Conservation (phyloP, 2,329 filamentous ascomycete species). For the Fusarium xyrophilum region DNA sequence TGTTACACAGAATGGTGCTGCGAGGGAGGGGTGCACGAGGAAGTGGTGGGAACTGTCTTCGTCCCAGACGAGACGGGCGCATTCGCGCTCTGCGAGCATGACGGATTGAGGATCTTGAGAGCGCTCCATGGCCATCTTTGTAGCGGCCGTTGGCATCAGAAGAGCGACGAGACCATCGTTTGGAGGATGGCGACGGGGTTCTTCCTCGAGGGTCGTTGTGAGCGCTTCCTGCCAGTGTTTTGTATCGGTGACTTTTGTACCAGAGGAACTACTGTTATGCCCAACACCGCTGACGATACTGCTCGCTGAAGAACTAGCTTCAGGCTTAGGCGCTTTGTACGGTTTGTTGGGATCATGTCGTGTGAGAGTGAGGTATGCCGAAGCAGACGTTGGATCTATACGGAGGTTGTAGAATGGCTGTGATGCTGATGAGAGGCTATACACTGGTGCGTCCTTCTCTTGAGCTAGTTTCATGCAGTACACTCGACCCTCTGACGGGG, state of each 20-base stretch:
- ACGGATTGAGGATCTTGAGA: conserved; percentile 65
- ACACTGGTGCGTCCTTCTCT: conserved; percentile 68
- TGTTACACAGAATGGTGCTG: conserved; percentile 68
- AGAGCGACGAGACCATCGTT: conserved; percentile 71
- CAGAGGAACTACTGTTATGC: conserved; percentile 37
- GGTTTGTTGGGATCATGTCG: conserved; percentile 67
- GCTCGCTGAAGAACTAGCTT: conserved; percentile 36
- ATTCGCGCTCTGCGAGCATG: conserved; percentile 70
- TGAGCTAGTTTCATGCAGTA: conserved; percentile 66
- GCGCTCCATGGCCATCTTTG: conserved; percentile 67
- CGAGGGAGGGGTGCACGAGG: conserved; percentile 68
- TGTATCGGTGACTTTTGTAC: conserved; percentile 45
- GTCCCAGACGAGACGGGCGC: conserved; percentile 75
- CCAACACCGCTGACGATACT: conserved; percentile 46
- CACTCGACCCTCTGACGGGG: conserved; percentile 62
- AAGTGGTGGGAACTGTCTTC: conserved; percentile 65
- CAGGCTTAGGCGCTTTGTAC: conserved; percentile 54
- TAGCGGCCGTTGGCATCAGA: conserved; percentile 71
- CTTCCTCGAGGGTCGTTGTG: conserved; percentile 64
- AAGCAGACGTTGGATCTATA: conserved; percentile 68
- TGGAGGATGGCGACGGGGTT: conserved; percentile 59
- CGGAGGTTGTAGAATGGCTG: conserved; percentile 74
- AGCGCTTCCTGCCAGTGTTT: conserved; percentile 66
- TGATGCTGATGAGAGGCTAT: conserved; percentile 65
- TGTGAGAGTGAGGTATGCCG: conserved; percentile 65